phyloP scores from a whole-genome alignment of 768 basidiomycete species.

The Pleurotus tuber-regium region DNA sequence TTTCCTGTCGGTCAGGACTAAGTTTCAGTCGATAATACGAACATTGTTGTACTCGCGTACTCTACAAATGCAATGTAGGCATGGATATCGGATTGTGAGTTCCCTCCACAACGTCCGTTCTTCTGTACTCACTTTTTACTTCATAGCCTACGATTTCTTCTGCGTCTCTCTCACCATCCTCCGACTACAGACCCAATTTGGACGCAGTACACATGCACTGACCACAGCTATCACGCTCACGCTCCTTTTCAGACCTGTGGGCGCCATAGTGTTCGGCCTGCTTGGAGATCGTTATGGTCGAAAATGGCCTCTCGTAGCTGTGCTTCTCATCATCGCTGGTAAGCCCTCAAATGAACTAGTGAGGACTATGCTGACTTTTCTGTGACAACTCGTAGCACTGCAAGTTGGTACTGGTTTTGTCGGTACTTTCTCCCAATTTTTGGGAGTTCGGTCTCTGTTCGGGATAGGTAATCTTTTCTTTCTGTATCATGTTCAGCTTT shows the following conservation, averaged over 20 bases:
- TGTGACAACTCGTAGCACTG: constrained; percentile 45
- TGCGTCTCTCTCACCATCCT: constrained; percentile 44
- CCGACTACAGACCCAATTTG: constrained; percentile 11
- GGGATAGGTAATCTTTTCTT: constrained; percentile 32
- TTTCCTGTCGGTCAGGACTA: too few species aligned
- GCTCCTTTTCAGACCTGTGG: constrained; percentile 62
- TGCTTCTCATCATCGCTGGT: constrained; percentile 13
- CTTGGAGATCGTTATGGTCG: constrained; percentile 29
- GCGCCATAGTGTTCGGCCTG: constrained; percentile 28
- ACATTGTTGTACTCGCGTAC: background rate
- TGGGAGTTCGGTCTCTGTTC: constrained; percentile 60
- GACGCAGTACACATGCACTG: constrained; percentile 9
- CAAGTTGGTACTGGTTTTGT: constrained; percentile 62
- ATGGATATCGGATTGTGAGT: constrained; percentile 12
- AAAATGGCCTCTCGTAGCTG: constrained; percentile 15
- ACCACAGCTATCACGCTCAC: constrained; percentile 71
- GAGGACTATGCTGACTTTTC: too few species aligned
- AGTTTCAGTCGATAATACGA: too few species aligned
- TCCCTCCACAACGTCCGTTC: background rate
- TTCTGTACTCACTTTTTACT: background rate
- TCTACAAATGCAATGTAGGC: constrained; percentile 2
- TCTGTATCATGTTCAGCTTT: background rate
- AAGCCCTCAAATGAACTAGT: too few species aligned
- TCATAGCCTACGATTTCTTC: constrained; percentile 62
- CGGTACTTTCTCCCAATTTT: constrained; percentile 52